Evolutionary conservation across 1,284 basidiomycete species (phyloP), one percentile per base, ranked within the genome.

Genomic region (Tranzscheliella williamsii): DNA sequence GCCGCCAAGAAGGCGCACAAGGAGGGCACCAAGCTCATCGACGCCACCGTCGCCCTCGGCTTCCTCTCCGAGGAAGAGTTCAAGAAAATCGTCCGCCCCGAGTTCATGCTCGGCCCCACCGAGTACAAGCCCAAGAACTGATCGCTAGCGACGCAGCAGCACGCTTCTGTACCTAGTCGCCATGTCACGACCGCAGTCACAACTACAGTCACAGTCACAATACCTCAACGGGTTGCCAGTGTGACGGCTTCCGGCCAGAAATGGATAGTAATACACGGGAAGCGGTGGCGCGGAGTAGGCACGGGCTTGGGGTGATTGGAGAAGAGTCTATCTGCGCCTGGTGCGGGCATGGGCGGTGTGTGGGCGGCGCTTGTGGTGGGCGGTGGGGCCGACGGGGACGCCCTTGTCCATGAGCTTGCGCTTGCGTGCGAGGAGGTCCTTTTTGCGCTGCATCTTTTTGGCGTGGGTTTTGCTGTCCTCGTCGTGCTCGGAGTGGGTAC

Each of bases 1-100:
- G 92, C 90, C 67, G 95, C 95, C 31, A 99, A 99, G 85, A 98
- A 98, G 81, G 95, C 95, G 13, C 95, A 98, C 84, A 92, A 89
- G 80, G 92, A 98, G 80, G 95, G 93, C 20, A 90, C 87, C 38
- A 98, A 94, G 39, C 79, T 98, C 77, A 95, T 95, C 82, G 89
- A 93, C 81, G 91, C 94, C 32, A 92, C 92, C 6, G 87, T 97
- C 26, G 80, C 86, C 22, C 84, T 96, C 31, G 90, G 90, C 52
- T 86, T 90, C 79, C 79, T 98, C 72, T 88, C 88, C 1, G 83
- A 86, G 3, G 91, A 95, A 78, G 90, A 96, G 79, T 99, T 98
- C 79, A 93, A 98, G 81, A 82, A 85, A 78, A 90, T 91, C 80
- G 95, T 99, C 63, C 85, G 90, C 60, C 95, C 95, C 41, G 93